Conservation (phyloP, 83 land plant species). For the Isoetes engelmannii region DNA sequence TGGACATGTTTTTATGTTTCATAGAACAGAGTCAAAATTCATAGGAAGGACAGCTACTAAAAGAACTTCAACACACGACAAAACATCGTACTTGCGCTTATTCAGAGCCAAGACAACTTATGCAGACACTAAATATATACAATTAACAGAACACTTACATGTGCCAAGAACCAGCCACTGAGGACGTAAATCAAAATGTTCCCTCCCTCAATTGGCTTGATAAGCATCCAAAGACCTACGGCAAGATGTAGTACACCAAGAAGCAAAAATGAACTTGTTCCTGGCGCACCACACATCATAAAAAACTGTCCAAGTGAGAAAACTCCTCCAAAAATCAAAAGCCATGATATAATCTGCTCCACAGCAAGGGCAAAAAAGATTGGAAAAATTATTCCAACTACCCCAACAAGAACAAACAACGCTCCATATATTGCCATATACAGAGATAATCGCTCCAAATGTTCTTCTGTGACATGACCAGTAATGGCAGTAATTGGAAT, state of each 20-base stretch:
- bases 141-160: too few species aligned
- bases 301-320: slow-evolving; percentile 27
- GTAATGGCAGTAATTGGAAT: slow-evolving; percentile 24
- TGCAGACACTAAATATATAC: too few species aligned
- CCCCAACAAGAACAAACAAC: slow-evolving; percentile 22
- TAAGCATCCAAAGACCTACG: slow-evolving; percentile 27
- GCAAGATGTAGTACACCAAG: slow-evolving; percentile 31
- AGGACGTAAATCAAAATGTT: slow-evolving; percentile 21
- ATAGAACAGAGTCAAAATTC: too few species aligned
- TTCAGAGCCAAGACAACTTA: too few species aligned
- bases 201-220: slow-evolving; percentile 19
- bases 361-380: slow-evolving; percentile 23
- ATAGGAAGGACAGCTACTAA: too few species aligned
- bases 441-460: slow-evolving; percentile 19
- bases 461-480: slow-evolving; percentile 28
- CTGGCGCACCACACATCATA: slow-evolving; percentile 35
- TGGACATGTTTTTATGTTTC: too few species aligned
- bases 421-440: slow-evolving; percentile 22
- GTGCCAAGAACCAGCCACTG: slow-evolving; percentile 28
- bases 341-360: slow-evolving; percentile 30
- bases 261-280: slow-evolving; percentile 30
- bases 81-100: too few species aligned
- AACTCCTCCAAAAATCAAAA: slow-evolving; percentile 26
- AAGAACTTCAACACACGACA: too few species aligned
- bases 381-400: slow-evolving; percentile 23